Conservation (phyloP, 2,329 filamentous ascomycete species). For the Colletotrichum lini region DNA sequence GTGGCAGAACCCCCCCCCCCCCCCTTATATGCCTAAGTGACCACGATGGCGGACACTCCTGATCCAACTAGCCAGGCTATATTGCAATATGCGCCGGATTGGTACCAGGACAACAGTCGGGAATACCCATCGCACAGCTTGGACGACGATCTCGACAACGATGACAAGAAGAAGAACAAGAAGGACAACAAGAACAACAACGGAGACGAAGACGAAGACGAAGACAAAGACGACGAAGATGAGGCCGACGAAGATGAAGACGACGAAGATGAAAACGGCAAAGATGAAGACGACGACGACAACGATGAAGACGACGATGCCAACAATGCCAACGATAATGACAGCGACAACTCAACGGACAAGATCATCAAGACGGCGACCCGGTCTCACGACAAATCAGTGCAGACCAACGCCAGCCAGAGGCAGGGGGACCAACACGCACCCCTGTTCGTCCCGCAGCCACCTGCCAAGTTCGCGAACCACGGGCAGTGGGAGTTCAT, state of each 20-base stretch:
- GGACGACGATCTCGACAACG: neutral
- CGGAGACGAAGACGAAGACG: accelerated
- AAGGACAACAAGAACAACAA: neutral
- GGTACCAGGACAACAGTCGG: constrained; percentile 18
- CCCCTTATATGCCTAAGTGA: too few species aligned
- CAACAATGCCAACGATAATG: neutral
- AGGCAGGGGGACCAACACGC: neutral
- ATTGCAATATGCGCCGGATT: constrained; percentile 11
- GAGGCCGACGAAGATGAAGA: accelerated
- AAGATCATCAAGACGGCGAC: neutral
- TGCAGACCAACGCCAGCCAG: neutral
- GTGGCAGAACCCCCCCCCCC: too few species aligned
- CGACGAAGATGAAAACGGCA: neutral
- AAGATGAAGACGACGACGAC: neutral
- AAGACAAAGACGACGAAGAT: neutral
- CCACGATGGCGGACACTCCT: neutral
- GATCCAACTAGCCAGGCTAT: neutral
- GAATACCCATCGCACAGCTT: constrained; percentile 12
- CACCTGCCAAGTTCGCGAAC: constrained; percentile 6
- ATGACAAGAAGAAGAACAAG: neutral
- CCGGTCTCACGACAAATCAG: neutral
- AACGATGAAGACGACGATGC: accelerated
- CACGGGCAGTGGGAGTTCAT: constrained; percentile 1
- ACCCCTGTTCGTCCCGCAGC: neutral
- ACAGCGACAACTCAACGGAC: neutral